Evolutionary conservation across 1,284 basidiomycete species (phyloP), one percentile per base, ranked within the genome.

Genomic region (Naganishia sp.): DNA sequence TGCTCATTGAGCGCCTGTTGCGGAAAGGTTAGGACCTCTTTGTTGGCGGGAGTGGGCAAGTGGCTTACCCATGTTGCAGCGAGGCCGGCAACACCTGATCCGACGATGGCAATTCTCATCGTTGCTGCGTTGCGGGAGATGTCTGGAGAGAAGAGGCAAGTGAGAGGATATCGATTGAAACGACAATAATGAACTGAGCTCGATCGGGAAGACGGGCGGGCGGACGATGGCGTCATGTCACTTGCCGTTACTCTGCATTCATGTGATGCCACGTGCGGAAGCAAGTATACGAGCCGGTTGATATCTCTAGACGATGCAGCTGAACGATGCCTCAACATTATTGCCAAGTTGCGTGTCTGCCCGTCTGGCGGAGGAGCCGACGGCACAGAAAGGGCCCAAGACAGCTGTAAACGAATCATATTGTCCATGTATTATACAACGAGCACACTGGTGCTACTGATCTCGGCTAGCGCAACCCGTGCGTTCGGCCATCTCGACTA

Each of bases 1-100:
- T 88, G 82, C 74, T 92, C 88, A 75, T 92, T 92, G 68, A 92
- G 80, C 17, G 86, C 77, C 84, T 85, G 28, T 23, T 6, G 39
- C 31, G 52, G 21, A 21, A 57, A 60, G 18, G 35, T 25, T 31
- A 25, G 23, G 46, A 28, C 11, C 31, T 50, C 54, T 21, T 25
- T 11, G 13, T 10, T 18, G 25, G n/a, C 17, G 25, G 42, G 21
- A 31, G 10, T n/a, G n/a, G 43, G 25, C 25, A 15, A 15, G 2
- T n/a, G 23, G 74, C 83, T 70, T 66, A 87, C 88, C 90, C 90
- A 92, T 18, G 88, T 85, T 6, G 90, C 88, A 23, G 84, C 86
- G 4, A 92, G 83, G 23, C 90, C 90, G 47, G 89, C 87, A 15
- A 90, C 86, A 32, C 90, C 90, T 51, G 87, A 87, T 15, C 90